Evolutionary conservation across 2,329 filamentous ascomycete genomes (phyloP).

Genomic region (Diplocarpon rosae): DNA sequence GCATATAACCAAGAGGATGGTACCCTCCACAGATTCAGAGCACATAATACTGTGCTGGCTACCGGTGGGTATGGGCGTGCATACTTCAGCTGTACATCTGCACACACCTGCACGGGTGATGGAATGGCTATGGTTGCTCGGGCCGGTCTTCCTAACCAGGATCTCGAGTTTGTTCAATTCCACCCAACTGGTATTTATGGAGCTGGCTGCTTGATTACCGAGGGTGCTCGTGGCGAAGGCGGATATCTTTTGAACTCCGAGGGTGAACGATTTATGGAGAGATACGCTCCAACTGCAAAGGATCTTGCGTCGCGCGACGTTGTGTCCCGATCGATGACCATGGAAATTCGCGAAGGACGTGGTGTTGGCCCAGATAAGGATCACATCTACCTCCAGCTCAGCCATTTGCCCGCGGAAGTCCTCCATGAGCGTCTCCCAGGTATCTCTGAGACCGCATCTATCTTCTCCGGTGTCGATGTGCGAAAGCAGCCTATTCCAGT

Average conservation of each 20-base stretch:
- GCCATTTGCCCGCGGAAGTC: conserved; percentile 83
- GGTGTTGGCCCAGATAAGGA: conserved; percentile 96
- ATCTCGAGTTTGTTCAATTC: conserved; percentile 99
- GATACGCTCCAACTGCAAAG: conserved; percentile 95
- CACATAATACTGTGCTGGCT: conserved; percentile 92
- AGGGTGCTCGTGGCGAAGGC: conserved; percentile 95
- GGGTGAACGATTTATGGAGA: conserved; percentile 98
- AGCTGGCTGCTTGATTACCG: conserved; percentile 93
- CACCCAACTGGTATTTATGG: conserved; percentile 99
- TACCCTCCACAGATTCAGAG: conserved; percentile 91
- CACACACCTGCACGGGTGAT: conserved; percentile 97
- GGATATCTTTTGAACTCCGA: conserved; percentile 95
- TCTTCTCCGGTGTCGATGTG: conserved; percentile 95
- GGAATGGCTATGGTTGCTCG: conserved; percentile 99
- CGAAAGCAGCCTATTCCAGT: conserved; percentile 95
- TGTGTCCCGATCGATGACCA: conserved; percentile 93
- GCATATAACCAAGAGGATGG: conserved; percentile 99
- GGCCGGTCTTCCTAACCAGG: conserved; percentile 95
- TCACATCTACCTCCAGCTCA: conserved; percentile 96
- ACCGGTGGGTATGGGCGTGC: conserved; percentile 96
- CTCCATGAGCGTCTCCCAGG: conserved; percentile 93
- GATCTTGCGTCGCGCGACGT: conserved; percentile 95
- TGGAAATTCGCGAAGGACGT: conserved; percentile 95
- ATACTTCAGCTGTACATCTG: conserved; percentile 97
- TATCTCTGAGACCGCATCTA: conserved; percentile 96